Percentiles rank a stretch among this genome's conserved stretches.
These are phyloP conservation scores for Zea luxurians DNA, from an alignment of 176 grass and related monocot species.

Conservation along the genomic window DNA sequence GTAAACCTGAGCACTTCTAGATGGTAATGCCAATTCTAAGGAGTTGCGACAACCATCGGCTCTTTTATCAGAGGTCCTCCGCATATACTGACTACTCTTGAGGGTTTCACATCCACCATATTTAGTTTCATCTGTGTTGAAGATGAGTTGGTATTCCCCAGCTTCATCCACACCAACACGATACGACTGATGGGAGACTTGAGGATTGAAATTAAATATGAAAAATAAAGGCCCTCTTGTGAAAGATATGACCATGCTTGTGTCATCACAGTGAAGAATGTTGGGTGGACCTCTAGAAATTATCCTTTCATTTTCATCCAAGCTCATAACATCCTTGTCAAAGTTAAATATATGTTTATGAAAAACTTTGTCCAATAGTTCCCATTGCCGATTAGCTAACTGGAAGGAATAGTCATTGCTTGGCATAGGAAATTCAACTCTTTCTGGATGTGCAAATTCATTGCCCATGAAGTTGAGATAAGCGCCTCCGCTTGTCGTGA, in stretches of 20 bases:
- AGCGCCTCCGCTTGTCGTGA: slow-evolving; percentile 66
- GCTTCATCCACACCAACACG: slow-evolving; percentile 80
- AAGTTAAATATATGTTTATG: slow-evolving; percentile 75
- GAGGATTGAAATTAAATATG: slow-evolving; percentile 29
- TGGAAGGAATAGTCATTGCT: slow-evolving; percentile 83
- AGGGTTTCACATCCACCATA: slow-evolving; percentile 77
- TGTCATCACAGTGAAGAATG: slow-evolving; percentile 74
- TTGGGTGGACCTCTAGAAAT: slow-evolving; percentile 64
- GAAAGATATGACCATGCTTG: slow-evolving; percentile 75
- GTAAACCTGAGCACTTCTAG: slow-evolving; percentile 96
- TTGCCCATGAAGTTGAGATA: slow-evolving; percentile 98
- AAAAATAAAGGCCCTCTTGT: slow-evolving; percentile 75
- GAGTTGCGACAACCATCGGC: slow-evolving; percentile 78
- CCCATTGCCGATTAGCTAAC: slow-evolving; percentile 79
- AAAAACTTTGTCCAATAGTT: slow-evolving; percentile 45
- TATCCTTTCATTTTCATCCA: slow-evolving; percentile 80
- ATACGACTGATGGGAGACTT: slow-evolving; percentile 36
- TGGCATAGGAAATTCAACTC: slow-evolving; percentile 91
- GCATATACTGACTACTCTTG: slow-evolving; percentile 54
- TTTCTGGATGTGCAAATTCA: slow-evolving; percentile 95
- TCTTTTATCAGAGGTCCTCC: slow-evolving; percentile 67
- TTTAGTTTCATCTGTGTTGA: slow-evolving; percentile 84
- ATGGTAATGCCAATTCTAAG: slow-evolving; percentile 74
- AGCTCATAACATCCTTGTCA: slow-evolving; percentile 84
- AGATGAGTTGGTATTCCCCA: slow-evolving; percentile 81